Evolutionary conservation across 2,329 filamentous ascomycete genomes (phyloP).

Genomic region (Alternaria sp.): DNA sequence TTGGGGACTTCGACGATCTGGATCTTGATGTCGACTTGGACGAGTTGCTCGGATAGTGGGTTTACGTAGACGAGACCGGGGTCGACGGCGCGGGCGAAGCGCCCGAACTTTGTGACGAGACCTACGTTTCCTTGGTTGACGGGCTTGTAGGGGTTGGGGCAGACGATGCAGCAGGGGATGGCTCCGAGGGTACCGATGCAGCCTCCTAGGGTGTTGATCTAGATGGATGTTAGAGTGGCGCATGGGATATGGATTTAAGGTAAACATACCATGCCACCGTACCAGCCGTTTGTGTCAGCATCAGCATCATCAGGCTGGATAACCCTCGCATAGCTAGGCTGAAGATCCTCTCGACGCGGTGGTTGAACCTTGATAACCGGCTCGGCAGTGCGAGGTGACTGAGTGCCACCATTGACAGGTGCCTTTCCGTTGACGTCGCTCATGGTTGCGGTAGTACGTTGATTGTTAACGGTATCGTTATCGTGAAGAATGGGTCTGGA

Average conservation of each 20-base stretch:
- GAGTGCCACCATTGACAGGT: constrained; percentile 19
- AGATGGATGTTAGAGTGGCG: constrained; percentile 2
- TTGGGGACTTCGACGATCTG: constrained; percentile 97
- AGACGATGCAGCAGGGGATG: constrained; percentile 87
- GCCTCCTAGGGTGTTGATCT: constrained; percentile 75
- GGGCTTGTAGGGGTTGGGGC: constrained; percentile 94
- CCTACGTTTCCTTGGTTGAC: constrained; percentile 94
- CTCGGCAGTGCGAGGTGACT: constrained; percentile 22
- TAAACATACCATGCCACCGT: constrained; percentile 69
- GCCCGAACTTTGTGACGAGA: constrained; percentile 92
- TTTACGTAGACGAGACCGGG: constrained; percentile 98
- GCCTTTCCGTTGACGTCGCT: constrained; percentile 50
- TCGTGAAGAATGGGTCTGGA: constrained; percentile 30
- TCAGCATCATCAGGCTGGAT: constrained; percentile 70
- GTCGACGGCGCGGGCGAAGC: constrained; percentile 94
- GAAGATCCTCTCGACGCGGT: constrained; percentile 81
- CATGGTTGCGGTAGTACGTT: constrained; percentile 27
- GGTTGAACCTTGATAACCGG: constrained; percentile 71
- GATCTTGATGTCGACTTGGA: constrained; percentile 98
- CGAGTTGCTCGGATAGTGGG: constrained; percentile 85
- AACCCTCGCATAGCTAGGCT: constrained; percentile 77
- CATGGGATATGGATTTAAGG: background rate
- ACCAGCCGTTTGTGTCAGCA: constrained; percentile 81
- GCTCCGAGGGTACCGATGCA: constrained; percentile 81
- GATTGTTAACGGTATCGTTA: constrained; percentile 15